Evolutionary conservation across 2,329 filamentous ascomycete species (phyloP).

Genomic region (Orbilia brochopaga): DNA sequence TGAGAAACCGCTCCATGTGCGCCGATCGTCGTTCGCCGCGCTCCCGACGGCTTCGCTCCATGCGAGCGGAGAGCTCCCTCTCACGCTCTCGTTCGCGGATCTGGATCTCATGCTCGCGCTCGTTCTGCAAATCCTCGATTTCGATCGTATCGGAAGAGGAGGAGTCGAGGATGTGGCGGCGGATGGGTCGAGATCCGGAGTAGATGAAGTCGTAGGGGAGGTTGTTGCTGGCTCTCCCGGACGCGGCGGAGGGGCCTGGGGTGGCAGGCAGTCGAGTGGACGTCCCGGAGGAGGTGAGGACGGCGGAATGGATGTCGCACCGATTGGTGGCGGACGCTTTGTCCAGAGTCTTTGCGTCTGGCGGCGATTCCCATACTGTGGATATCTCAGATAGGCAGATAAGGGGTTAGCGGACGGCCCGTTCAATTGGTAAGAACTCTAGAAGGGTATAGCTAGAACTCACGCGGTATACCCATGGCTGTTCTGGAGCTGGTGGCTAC

Average conservation of each 20-base stretch:
- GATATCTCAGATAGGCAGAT: neutral
- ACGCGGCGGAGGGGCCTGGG: slow-evolving; percentile 27
- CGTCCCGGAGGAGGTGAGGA: slow-evolving; percentile 40
- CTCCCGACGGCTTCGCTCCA: slow-evolving; percentile 49
- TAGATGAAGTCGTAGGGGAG: slow-evolving; percentile 48
- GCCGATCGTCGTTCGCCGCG: slow-evolving; percentile 44
- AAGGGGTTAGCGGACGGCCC: slow-evolving; percentile 11
- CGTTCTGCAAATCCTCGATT: slow-evolving; percentile 49
- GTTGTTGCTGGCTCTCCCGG: slow-evolving; percentile 16
- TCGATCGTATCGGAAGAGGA: slow-evolving; percentile 44
- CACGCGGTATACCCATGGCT: slow-evolving; percentile 48
- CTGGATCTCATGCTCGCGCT: slow-evolving; percentile 49
- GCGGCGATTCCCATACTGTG: slow-evolving; percentile 49
- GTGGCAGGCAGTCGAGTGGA: slow-evolving; percentile 32
- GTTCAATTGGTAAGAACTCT: neutral
- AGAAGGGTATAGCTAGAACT: slow-evolving; percentile 18
- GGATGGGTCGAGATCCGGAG: slow-evolving; percentile 40
- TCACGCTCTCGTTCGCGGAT: slow-evolving; percentile 46
- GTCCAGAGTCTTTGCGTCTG: slow-evolving; percentile 47
- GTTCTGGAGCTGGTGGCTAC: neutral
- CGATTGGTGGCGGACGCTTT: slow-evolving; percentile 47
- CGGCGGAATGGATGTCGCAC: slow-evolving; percentile 38
- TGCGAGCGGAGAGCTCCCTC: slow-evolving; percentile 40
- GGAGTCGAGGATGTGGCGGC: slow-evolving; percentile 46
- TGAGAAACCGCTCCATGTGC: slow-evolving; percentile 50